These are phyloP conservation scores for Chamaecrista fasciculata DNA, from an alignment of 306 rosid species.

Conservation along the genomic window DNA sequence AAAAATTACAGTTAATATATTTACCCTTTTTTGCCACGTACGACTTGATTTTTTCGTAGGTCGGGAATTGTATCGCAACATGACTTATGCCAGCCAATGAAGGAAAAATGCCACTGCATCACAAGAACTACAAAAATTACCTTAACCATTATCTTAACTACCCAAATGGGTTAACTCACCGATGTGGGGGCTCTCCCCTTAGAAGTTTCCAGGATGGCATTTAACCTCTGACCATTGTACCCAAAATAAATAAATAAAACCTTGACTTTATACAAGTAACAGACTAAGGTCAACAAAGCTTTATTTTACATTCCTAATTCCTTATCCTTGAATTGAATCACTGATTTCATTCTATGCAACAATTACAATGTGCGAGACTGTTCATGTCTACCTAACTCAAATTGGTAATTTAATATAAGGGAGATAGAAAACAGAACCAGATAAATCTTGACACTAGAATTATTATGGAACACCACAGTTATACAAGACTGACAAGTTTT, in stretches of 20 bases:
- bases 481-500: neutral
- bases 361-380: neutral
- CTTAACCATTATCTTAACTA: constrained; percentile 16
- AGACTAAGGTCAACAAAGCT: neutral
- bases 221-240: neutral
- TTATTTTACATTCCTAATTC: neutral
- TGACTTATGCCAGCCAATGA: constrained; percentile 96
- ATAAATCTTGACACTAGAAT: neutral
- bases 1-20: neutral
- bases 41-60: constrained; percentile 75
- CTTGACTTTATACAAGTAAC: neutral
- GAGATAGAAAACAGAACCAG: neutral
- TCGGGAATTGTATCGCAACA: constrained; percentile 93
- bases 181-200: neutral
- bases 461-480: neutral
- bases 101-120: constrained; percentile 83
- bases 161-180: neutral
- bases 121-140: constrained; percentile 33
- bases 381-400: neutral
- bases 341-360: neutral
- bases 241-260: neutral
- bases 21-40: constrained; percentile 74
- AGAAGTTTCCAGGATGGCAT: neutral
- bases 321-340: neutral
- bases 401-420: neutral